Conservation (phyloP, 331 rosid genomes). For the Cydonia oblonga region DNA sequence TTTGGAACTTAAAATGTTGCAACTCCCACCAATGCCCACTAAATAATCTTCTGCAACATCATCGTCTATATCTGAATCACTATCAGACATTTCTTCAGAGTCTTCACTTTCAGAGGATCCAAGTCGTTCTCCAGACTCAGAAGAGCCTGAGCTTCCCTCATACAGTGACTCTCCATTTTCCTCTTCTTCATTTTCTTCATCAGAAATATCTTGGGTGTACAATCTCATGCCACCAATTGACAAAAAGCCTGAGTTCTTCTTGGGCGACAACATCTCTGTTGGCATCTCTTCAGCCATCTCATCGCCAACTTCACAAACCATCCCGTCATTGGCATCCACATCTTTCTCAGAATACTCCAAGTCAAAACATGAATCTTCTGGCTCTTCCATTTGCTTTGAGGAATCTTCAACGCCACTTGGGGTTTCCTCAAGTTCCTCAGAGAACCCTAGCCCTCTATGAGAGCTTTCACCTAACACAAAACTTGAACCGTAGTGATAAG, state of each 20-base stretch:
- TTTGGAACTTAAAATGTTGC: conserved; percentile 49
- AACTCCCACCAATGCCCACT: conserved; percentile 85
- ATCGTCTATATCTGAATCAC: conserved; percentile 74
- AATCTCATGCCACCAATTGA: conserved; percentile 76
- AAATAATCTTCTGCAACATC: conserved; percentile 78
- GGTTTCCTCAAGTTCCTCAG: conserved; percentile 40
- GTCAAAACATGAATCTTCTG: conserved; percentile 29
- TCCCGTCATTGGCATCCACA: conserved; percentile 26
- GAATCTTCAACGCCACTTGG: conserved; percentile 35
- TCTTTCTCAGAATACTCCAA: conserved; percentile 40
- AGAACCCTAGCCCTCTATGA: conserved; percentile 73
- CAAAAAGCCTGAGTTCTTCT: conserved; percentile 69
- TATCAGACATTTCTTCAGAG: conserved; percentile 42
- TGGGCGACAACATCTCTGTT: conserved; percentile 18
- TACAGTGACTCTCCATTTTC: conserved; percentile 23
- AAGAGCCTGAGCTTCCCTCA: conserved; percentile 33
- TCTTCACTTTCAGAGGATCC: conserved; percentile 50
- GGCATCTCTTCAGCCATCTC: conserved; percentile 28
- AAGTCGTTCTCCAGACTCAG: conserved; percentile 31
- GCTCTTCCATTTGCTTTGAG: conserved; percentile 28
- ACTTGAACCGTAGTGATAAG: conserved; percentile 48
- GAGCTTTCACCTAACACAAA: conserved; percentile 71
- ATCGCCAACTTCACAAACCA: conserved; percentile 23
- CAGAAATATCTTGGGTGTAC: conserved; percentile 73
- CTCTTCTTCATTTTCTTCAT: conserved; percentile 43